Evolutionary conservation across 306 rosid genomes (phyloP).

Genomic region (Argentina anserina): DNA sequence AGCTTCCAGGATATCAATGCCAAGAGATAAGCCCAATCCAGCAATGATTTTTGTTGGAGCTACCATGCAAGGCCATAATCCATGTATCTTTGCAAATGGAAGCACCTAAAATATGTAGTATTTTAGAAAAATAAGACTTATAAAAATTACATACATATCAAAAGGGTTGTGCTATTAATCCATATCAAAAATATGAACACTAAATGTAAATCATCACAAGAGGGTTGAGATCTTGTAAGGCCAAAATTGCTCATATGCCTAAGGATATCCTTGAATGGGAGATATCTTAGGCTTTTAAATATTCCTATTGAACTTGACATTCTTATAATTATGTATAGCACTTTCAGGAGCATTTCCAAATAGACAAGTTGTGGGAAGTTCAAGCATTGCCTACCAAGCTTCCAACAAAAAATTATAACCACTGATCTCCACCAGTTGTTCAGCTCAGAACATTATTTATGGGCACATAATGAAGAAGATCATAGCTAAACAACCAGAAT

Average conservation of each 20-base stretch:
- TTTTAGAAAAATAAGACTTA: slow-evolving; percentile 4
- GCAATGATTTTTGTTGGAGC: slow-evolving; percentile 98
- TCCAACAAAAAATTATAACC: not conserved
- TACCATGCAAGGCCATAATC: slow-evolving; percentile 86
- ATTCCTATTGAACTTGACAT: not conserved
- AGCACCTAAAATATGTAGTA: slow-evolving; percentile 56
- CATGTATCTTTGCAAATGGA: slow-evolving; percentile 70
- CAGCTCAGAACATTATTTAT: not conserved
- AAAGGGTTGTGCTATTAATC: no score
- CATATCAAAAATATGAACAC: not conserved
- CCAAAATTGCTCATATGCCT: not conserved
- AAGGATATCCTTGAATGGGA: not conserved
- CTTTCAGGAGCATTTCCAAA: not conserved
- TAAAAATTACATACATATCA: not conserved
- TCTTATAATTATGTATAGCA: not conserved
- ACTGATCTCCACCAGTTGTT: not conserved
- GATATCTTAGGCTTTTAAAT: not conserved
- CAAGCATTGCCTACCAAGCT: not conserved
- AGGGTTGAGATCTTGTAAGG: not conserved
- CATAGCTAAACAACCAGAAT: not conserved
- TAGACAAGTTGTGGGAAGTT: not conserved
- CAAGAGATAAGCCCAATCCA: slow-evolving; percentile 89
- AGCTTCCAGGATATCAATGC: slow-evolving; percentile 92
- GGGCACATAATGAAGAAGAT: not conserved
- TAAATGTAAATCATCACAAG: not conserved